Conservation (phyloP, 257 asterid genomes). For the Nicotiana tomentosiformis region DNA sequence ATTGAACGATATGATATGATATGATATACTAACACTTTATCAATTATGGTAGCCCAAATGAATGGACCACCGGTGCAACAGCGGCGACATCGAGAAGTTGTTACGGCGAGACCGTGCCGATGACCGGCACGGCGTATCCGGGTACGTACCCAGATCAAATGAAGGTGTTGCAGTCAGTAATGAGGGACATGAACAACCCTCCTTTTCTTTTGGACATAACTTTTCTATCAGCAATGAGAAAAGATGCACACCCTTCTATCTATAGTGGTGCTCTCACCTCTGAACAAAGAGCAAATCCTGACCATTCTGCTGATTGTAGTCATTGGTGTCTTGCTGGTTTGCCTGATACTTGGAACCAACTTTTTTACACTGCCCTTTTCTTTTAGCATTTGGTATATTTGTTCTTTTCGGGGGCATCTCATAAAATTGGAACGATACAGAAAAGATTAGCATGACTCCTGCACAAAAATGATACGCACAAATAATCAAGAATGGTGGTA, state of each 20-base stretch:
- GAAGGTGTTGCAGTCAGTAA: slow-evolving; percentile 49
- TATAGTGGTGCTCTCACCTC: slow-evolving; percentile 73
- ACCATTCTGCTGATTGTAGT: slow-evolving; percentile 86
- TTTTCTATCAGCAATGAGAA: slow-evolving; percentile 75
- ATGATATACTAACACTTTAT: not conserved
- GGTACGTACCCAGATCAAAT: slow-evolving; percentile 57
- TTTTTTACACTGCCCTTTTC: slow-evolving; percentile 63
- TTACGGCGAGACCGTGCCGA: slow-evolving; percentile 78
- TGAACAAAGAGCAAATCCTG: slow-evolving; percentile 74
- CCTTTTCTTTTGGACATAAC: slow-evolving; percentile 86
- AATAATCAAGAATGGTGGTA: too few relatives aligned
- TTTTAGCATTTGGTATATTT: slow-evolving; percentile 14
- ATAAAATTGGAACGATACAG: too few relatives aligned
- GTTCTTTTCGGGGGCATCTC: too few relatives aligned
- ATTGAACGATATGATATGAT: not conserved
- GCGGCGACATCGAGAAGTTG: slow-evolving; percentile 46
- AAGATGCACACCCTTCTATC: slow-evolving; percentile 96
- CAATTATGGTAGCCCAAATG: slow-evolving; percentile 56
- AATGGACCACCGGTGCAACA: slow-evolving; percentile 59
- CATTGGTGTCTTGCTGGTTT: slow-evolving; percentile 99
- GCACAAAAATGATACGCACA: too few relatives aligned
- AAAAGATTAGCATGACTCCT: too few relatives aligned
- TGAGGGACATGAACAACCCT: slow-evolving; percentile 58
- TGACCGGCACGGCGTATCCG: slow-evolving; percentile 42
- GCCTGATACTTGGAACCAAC: slow-evolving; percentile 97